Conservation (phyloP, 2,329 filamentous ascomycete genomes). For the Colletotrichum viniferum region DNA sequence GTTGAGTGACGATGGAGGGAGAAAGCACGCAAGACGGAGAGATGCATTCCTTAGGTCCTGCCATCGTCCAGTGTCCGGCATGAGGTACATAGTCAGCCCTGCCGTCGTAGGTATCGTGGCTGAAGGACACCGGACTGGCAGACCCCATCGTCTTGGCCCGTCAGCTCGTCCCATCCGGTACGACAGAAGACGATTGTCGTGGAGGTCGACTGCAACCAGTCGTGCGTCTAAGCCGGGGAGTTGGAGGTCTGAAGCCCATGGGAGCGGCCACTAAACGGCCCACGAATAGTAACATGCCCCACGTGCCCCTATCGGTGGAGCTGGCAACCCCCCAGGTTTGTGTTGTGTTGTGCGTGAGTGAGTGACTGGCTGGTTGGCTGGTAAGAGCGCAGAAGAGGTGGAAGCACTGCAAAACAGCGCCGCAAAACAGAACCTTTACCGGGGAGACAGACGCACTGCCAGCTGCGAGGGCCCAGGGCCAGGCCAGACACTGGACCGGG, state of each 20-base stretch:
- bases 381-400: background rate
- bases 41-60: background rate
- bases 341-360: background rate
- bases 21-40: background rate
- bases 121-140: background rate
- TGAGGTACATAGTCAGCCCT: background rate
- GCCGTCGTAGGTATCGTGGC: conserved; percentile 10
- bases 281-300: conserved; percentile 21
- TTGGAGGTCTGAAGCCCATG: background rate
- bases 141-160: background rate
- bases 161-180: background rate
- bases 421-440: background rate
- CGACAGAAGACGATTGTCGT: background rate
- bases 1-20: background rate
- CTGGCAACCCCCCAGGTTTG: background rate
- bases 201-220: background rate
- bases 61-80: background rate
- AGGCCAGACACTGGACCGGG: background rate
- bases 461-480: background rate
- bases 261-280: conserved; percentile 1
- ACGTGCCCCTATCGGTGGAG: conserved; percentile 11
- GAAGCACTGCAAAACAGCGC: background rate
- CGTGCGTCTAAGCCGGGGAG: background rate
- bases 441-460: background rate
- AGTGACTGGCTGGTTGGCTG: background rate